These are phyloP conservation scores for Linnemannia schmuckeri DNA, from an alignment of 192 early-diverging fungal genomes.

Conservation along the genomic window DNA sequence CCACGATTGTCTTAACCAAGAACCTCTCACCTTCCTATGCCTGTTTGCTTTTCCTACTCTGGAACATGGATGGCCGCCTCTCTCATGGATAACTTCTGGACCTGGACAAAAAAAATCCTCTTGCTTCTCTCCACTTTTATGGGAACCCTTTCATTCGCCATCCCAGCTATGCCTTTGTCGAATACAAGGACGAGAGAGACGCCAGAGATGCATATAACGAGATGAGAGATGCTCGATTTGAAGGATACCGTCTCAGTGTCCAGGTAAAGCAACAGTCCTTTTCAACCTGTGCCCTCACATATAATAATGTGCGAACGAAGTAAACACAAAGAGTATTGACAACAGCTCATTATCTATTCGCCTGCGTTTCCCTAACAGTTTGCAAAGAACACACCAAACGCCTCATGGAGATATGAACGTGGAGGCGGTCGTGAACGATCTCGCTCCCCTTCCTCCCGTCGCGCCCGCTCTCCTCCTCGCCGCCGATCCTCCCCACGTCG, in stretches of 20 bases:
- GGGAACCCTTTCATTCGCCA: slow-evolving; percentile 11
- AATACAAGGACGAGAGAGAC: slow-evolving; percentile 90
- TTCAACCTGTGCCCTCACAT: background rate
- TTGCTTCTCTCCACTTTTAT: background rate
- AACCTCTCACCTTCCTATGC: background rate
- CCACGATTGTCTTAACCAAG: background rate
- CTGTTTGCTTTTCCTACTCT: background rate
- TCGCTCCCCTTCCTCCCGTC: slow-evolving; percentile 25
- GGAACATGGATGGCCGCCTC: background rate
- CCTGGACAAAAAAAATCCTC: background rate
- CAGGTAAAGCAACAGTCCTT: slow-evolving; percentile 63
- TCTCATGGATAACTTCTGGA: slow-evolving; percentile 6
- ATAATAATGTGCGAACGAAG: background rate
- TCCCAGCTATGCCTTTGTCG: slow-evolving; percentile 91
- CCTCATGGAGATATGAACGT: slow-evolving; percentile 80
- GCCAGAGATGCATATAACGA: slow-evolving; percentile 92
- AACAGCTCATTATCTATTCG: background rate
- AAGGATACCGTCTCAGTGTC: slow-evolving; percentile 79
- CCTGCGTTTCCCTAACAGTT: slow-evolving; percentile 58
- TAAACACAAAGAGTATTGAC: background rate
- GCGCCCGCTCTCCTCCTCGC: slow-evolving; percentile 27
- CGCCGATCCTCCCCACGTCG: slow-evolving; percentile 45
- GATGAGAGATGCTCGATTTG: slow-evolving; percentile 86
- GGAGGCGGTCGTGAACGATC: slow-evolving; percentile 54
- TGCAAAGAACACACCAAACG: slow-evolving; percentile 86